Evolutionary conservation across 345 rosid genomes (phyloP).

Genomic region (Raphanus sativus): DNA sequence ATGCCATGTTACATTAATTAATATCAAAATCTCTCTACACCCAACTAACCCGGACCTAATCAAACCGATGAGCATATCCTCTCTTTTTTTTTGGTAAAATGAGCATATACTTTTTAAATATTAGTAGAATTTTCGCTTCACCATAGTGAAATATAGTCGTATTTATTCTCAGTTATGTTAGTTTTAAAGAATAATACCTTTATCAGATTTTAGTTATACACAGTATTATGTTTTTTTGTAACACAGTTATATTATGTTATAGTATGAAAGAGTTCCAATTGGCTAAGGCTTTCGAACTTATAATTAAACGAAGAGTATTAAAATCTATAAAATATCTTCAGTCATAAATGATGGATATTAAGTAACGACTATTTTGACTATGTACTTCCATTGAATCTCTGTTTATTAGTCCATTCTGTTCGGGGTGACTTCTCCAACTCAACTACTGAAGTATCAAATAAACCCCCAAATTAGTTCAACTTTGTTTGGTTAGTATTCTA

Average conservation of each 20-base stretch:
- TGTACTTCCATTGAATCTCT: not conserved
- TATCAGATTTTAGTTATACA: not conserved
- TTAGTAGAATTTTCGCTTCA: not conserved
- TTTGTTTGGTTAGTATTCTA: not conserved
- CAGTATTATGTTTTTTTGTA: no score
- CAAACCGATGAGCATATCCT: not conserved
- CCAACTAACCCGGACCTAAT: not conserved
- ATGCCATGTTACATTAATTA: conserved; percentile 1
- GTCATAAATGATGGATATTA: not conserved
- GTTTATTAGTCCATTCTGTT: not conserved
- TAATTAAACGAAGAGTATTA: not conserved
- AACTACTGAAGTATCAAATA: not conserved
- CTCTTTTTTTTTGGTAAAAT: no score
- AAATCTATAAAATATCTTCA: not conserved
- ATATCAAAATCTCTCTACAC: not conserved
- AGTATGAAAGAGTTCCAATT: not conserved
- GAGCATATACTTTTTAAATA: not conserved
- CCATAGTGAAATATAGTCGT: not conserved
- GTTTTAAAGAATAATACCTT: not conserved
- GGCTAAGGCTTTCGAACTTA: not conserved
- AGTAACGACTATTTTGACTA: not conserved
- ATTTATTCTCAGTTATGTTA: not conserved
- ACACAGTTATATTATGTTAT: no score
- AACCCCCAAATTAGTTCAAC: not conserved
- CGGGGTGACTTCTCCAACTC: not conserved